A percentile compares a stretch with the other conserved stretches of the same genome.
Conservation (phyloP, 176 grass and related monocot species). For the Carex pumila region DNA sequence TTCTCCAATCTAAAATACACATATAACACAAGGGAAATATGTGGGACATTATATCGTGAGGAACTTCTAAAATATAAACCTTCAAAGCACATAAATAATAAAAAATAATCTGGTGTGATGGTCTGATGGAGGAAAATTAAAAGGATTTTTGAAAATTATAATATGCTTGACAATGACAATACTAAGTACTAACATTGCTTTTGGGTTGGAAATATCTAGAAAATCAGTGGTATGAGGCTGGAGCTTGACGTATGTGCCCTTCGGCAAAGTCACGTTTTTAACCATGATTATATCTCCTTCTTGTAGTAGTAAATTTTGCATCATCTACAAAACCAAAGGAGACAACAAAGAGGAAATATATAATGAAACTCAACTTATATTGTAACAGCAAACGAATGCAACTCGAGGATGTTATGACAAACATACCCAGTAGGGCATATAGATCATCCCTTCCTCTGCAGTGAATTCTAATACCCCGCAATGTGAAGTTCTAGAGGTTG, state of each 20-base stretch:
- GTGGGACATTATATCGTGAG: not conserved
- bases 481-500: slow-evolving; percentile 70
- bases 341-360: slow-evolving; percentile 23
- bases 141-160: slow-evolving; percentile 6
- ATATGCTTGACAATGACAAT: not conserved
- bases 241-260: slow-evolving; percentile 97
- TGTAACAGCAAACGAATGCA: not conserved
- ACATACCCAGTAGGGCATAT: slow-evolving; percentile 98
- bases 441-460: slow-evolving; percentile 99
- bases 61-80: not conserved
- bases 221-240: slow-evolving; percentile 98
- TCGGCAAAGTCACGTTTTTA: slow-evolving; percentile 92
- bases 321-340: slow-evolving; percentile 57
- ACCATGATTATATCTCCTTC: slow-evolving; percentile 88
- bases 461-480: slow-evolving; percentile 95
- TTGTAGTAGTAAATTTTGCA: slow-evolving; percentile 99
- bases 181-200: slow-evolving; percentile 92
- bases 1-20: slow-evolving; percentile 73
- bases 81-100: not conserved
- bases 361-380: not conserved
- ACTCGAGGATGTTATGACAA: slow-evolving; percentile 1
- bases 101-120: not conserved
- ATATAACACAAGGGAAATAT: not conserved
- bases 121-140: slow-evolving; percentile 1
- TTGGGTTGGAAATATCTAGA: slow-evolving; percentile 91